phyloP scores from a whole-genome alignment of 768 basidiomycete species.

The Pleurotus pulmonarius region DNA sequence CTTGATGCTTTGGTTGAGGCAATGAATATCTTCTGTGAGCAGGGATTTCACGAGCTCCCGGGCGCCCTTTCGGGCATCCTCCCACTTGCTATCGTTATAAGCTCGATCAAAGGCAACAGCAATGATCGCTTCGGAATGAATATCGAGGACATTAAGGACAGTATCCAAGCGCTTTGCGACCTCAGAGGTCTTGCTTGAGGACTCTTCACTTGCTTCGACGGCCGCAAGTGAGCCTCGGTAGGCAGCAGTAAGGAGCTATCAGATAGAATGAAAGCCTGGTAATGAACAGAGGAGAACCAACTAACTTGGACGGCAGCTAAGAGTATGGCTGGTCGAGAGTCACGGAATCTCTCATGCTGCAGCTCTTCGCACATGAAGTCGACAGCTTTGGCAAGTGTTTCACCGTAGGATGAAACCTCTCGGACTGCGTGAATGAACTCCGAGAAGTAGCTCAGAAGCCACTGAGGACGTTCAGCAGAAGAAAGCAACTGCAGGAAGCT shows the following conservation, averaged over 20 bases:
- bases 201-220: neutral
- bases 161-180: conserved; percentile 16
- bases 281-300: conserved; percentile 8
- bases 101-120: conserved; percentile 31
- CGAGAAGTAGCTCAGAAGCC: conserved; percentile 62
- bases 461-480: conserved; percentile 31
- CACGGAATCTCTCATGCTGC: conserved; percentile 71
- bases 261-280: conserved; percentile 1
- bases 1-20: conserved; percentile 28
- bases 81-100: conserved; percentile 31
- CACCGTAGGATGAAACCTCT: conserved; percentile 44
- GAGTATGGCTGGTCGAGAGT: conserved; percentile 58
- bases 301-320: conserved; percentile 61
- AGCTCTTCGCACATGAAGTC: conserved; percentile 78
- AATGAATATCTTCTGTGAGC: conserved; percentile 27
- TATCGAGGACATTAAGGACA: conserved; percentile 30
- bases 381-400: conserved; percentile 67
- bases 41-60: conserved; percentile 30
- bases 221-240: conserved; percentile 19
- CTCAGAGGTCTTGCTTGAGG: neutral
- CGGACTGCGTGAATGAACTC: conserved; percentile 59
- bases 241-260: conserved; percentile 28
- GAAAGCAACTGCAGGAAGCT: conserved; percentile 44
- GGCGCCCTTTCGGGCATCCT: conserved; percentile 26
- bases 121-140: conserved; percentile 34